phyloP scores from a whole-genome alignment of 225 moss, liverwort and hornwort genomes.

The Marchantia paleacea region DNA sequence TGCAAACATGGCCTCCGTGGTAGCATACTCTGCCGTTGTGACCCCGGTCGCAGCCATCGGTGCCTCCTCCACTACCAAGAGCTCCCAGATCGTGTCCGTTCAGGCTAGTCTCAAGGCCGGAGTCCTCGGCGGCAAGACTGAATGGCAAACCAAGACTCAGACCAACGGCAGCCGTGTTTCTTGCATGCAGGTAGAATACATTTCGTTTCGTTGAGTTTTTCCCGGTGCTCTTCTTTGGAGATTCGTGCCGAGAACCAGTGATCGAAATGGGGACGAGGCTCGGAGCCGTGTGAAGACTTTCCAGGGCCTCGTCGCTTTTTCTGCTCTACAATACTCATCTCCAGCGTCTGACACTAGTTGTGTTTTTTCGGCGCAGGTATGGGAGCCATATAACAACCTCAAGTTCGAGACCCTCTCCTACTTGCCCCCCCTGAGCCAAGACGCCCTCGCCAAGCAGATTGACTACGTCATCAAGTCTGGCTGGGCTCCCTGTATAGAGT shows the following conservation, averaged over 20 bases:
- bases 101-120: not conserved
- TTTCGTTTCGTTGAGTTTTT: not conserved
- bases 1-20: conserved; percentile 26
- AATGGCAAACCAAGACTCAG: conserved; percentile 12
- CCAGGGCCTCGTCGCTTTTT: too few relatives aligned
- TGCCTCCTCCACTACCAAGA: conserved; percentile 4
- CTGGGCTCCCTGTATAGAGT: conserved; percentile 52
- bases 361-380: conserved; percentile 17
- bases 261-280: too few relatives aligned
- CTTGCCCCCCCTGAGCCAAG: conserved; percentile 32
- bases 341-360: not conserved
- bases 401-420: conserved; percentile 48
- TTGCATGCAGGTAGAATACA: conserved; percentile 17
- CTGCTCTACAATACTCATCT: too few relatives aligned
- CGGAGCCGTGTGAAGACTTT: too few relatives aligned
- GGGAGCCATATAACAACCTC: conserved; percentile 34
- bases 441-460: conserved; percentile 47
- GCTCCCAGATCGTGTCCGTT: conserved; percentile 4
- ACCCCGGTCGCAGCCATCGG: conserved; percentile 10
- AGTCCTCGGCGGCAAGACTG: conserved; percentile 5
- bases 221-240: not conserved
- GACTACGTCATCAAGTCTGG: conserved; percentile 42
- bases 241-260: not conserved
- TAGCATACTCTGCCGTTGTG: not conserved
- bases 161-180: conserved; percentile 40